Percentiles rank a stretch among this genome's conserved stretches.
phyloP scores from a whole-genome alignment of 176 grass and related monocot species.

The Urochloa ruziziensis region DNA sequence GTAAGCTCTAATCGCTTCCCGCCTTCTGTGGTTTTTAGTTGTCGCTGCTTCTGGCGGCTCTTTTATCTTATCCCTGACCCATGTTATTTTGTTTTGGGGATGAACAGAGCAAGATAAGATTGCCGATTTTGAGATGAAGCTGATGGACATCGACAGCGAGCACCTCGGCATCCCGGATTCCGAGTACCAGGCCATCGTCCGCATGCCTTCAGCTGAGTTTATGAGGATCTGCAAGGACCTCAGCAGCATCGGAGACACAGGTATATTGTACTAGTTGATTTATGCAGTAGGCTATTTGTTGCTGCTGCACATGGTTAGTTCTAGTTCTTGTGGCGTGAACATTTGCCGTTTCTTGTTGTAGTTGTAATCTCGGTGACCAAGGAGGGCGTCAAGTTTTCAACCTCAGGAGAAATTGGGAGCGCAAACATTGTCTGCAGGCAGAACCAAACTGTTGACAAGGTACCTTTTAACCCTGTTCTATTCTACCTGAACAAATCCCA shows the following conservation, averaged over 20 bases:
- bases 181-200: slow-evolving; percentile 88
- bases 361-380: slow-evolving; percentile 96
- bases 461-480: not conserved
- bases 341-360: not conserved
- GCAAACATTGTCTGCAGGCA: slow-evolving; percentile 96
- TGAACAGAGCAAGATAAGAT: slow-evolving; percentile 91
- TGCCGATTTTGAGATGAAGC: slow-evolving; percentile 91
- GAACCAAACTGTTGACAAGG: slow-evolving; percentile 92
- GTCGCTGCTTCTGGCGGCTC: not conserved
- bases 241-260: slow-evolving; percentile 86
- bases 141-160: slow-evolving; percentile 95
- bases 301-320: not conserved
- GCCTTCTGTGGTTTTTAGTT: not conserved
- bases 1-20: not conserved
- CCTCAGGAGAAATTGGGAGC: slow-evolving; percentile 89
- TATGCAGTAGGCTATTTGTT: not conserved
- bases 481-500: not conserved
- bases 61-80: not conserved
- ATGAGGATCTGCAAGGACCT: slow-evolving; percentile 90
- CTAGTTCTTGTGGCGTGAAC: not conserved
- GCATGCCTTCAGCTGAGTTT: slow-evolving; percentile 83
- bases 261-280: not conserved
- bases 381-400: slow-evolving; percentile 96
- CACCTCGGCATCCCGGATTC: slow-evolving; percentile 89
- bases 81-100: not conserved